Base-by-base conservation (phyloP, 495 filamentous ascomycete species). In the Podospora appendiculata region DNA sequence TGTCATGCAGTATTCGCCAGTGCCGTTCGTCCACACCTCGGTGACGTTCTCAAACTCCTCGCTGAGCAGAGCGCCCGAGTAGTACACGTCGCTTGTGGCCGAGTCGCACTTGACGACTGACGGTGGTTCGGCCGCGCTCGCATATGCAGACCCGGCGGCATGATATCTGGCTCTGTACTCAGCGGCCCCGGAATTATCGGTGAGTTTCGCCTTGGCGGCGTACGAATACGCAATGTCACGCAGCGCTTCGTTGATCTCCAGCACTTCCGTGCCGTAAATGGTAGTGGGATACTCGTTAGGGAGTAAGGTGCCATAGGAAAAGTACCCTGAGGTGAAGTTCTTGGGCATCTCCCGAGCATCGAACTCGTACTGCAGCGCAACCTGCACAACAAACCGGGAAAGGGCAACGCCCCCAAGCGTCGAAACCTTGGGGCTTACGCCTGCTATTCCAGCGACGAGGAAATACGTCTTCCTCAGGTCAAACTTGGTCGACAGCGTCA, bases 181-280 rank as follows among this genome's bases (percentile, higher is more conserved):
- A 39, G 69, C 57, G 1, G 82, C 79, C 4, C 58, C 64, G 6
- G 61, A 45, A 34, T 74, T 75, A 56, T 88, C 84, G 43, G 71
- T 74, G 7, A 89, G 66, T 0, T 67, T 74, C 0, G 80, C 84
- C 8, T 65, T 70, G 25, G 60, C 56, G 1, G 86, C 86, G 46
- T 84, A 81, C 9, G 56, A 47, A 18, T 73, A 79, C 1, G 82
- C 85, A 6, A 76, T 58, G 32, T 77, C 65, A 16, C 82, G 78
- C 1, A 89, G 75, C 6, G 73, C 71, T 18, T 74, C 72, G 65
- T 85, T 88, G 34, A 89, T 64, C 62, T 89, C 86, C 65, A 87
- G 84, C 25, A 89, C 86, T 66, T 90, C 87, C 9, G 86, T 88
- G 45, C 87, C 86, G 66, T 89, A 89, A 61, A 86, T 75, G 46